Conservation (phyloP, 768 basidiomycete species). For the Thelephora aurantiotincta region DNA sequence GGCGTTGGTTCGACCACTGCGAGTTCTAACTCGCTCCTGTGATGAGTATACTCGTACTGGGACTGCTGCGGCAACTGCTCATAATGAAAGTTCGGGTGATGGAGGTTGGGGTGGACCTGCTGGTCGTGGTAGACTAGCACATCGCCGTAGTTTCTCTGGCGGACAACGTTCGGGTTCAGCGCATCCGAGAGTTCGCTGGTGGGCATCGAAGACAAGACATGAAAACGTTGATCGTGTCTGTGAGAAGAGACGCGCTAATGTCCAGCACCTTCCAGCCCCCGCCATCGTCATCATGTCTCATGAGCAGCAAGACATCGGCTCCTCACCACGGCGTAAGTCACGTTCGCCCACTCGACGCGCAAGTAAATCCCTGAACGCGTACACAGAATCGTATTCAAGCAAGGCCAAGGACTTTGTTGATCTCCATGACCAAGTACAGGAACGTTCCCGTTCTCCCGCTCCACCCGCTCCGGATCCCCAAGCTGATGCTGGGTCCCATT, state of each 20-base stretch:
- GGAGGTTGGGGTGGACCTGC: neutral
- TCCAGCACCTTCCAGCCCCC: neutral
- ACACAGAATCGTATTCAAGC: neutral
- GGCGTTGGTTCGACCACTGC: slow-evolving; percentile 34
- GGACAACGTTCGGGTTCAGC: slow-evolving; percentile 52
- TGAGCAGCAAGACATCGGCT: too few relatives aligned
- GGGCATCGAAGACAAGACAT: slow-evolving; percentile 26
- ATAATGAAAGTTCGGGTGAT: slow-evolving; percentile 1
- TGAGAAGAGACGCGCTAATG: neutral
- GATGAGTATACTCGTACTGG: slow-evolving; percentile 28
- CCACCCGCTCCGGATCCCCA: neutral
- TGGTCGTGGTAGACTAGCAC: slow-evolving; percentile 1
- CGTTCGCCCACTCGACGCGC: too few relatives aligned
- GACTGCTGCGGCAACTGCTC: slow-evolving; percentile 2
- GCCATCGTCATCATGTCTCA: too few relatives aligned
- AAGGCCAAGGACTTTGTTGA: slow-evolving; percentile 59
- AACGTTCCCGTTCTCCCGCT: slow-evolving; percentile 15
- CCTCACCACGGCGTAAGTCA: too few relatives aligned
- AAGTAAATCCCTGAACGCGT: too few relatives aligned
- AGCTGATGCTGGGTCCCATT: neutral
- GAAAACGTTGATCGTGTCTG: neutral
- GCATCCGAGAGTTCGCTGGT: slow-evolving; percentile 70
- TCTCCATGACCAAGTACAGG: slow-evolving; percentile 86
- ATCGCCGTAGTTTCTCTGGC: slow-evolving; percentile 11
- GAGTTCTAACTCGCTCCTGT: slow-evolving; percentile 51